Evolutionary conservation across 176 grass and related monocot genomes (phyloP), one percentile per base, ranked within the genome.

Genomic region (Chloris gayana): DNA sequence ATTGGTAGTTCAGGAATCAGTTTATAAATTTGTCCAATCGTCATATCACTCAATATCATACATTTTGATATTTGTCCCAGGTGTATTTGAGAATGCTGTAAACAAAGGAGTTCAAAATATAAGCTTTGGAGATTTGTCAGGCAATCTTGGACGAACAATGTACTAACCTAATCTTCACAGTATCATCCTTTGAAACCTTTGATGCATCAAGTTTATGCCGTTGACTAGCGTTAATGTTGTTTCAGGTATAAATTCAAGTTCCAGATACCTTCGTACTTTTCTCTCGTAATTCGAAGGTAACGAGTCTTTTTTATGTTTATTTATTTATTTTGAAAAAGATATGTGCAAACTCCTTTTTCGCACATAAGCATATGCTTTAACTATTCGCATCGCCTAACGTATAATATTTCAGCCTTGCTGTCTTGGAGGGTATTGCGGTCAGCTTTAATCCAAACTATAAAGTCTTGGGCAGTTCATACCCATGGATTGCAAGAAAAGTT

Each of bases 401-500:
- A 37, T 83, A 32, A 75, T 80, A 84, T 90, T 89, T 76, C 86
- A 98, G 95, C 78, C 92, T 98, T 85, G 95, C 95, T 87, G 95
- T 98, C 50, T 82, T 98, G 67, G 95, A 98, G 83, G 95, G 95
- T 45, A 93, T 98, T 78, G 95, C 95, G 59, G 85, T 98, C 38
- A 83, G 92, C 71, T 94, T 98, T 22, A 81, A 94, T 87, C 91
- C 92, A 84, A 91, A 94, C 79, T 98, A 98, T 76, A 98, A 98
- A 88, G 95, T 98, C 44, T 84, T 98, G 73, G 81, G 92, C 75
- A 98, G 92, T 82, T 98, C 95, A 66, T 98, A 98, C 78, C 95
- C 95, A 67, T 98, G 95, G 95, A 94, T 98, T 87, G 95, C 95
- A 81, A 94, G 92, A 90, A 98, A 98, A 87, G 95, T 98, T 92